A percentile compares a stretch with the other conserved stretches of the same genome.
Evolutionary conservation across 202 grass and related monocot genomes (phyloP).

Genomic region (Schoenoplectus tabernaemontani): DNA sequence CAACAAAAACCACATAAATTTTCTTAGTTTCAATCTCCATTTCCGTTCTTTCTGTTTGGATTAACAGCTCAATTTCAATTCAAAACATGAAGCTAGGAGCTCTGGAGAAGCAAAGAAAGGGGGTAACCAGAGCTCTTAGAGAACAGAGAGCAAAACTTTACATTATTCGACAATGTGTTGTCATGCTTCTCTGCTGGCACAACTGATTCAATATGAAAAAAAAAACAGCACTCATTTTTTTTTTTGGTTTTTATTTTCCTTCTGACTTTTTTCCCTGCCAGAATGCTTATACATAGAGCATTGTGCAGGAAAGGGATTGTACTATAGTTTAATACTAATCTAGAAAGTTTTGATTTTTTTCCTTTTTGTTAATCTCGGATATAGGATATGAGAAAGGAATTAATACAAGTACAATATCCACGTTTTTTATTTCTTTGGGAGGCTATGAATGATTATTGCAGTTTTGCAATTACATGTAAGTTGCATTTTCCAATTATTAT

Average conservation of each 20-base stretch:
- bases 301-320: neutral
- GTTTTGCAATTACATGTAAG: neutral
- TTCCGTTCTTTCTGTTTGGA: neutral
- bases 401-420: neutral
- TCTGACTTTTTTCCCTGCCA: conserved; percentile 8
- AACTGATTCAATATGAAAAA: conserved; percentile 16
- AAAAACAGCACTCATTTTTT: neutral
- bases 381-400: neutral
- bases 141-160: conserved; percentile 36
- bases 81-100: conserved; percentile 28
- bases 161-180: conserved; percentile 38
- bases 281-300: neutral
- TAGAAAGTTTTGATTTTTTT: neutral
- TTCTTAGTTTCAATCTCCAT: neutral
- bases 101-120: conserved; percentile 27
- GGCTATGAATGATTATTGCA: neutral
- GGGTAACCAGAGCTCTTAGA: conserved; percentile 24
- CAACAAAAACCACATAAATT: neutral
- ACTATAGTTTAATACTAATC: neutral
- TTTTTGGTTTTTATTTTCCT: conserved; percentile 5
- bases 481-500: neutral
- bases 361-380: neutral
- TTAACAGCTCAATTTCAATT: neutral
- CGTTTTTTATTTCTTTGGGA: neutral
- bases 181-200: conserved; percentile 48